Conservation (phyloP, 148 eudicot species). For the Euryodendron excelsum region DNA sequence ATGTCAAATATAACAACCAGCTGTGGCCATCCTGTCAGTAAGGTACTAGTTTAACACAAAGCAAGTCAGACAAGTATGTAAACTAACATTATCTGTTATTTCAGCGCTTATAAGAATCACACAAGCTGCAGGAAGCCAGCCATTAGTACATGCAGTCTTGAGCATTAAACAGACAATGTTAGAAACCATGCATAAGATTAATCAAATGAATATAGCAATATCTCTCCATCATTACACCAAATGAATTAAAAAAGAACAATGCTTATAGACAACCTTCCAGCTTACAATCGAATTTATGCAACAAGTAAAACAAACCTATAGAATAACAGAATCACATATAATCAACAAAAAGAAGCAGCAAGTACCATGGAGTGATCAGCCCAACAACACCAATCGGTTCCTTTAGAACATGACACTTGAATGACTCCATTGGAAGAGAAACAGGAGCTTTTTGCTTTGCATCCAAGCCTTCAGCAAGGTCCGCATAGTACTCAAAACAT, state of each 20-base stretch:
- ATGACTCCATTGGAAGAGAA: conserved; percentile 79
- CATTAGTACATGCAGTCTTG: background rate
- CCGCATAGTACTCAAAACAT: conserved; percentile 93
- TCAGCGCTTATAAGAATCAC: too few relatives aligned
- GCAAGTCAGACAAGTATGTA: background rate
- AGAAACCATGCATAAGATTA: background rate
- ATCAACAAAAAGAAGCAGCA: conserved; percentile 10
- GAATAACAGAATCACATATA: background rate
- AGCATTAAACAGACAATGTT: background rate
- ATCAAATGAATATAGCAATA: background rate
- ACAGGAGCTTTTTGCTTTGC: conserved; percentile 78
- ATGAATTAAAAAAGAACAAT: background rate
- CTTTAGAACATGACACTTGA: conserved; percentile 75
- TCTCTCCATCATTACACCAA: too few relatives aligned
- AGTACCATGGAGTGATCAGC: conserved; percentile 95
- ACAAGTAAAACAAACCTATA: background rate
- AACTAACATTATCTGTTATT: too few relatives aligned
- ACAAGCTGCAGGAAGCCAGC: too few relatives aligned
- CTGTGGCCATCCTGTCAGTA: background rate
- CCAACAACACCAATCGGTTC: conserved; percentile 97
- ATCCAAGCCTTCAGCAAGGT: conserved; percentile 91
- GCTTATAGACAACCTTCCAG: background rate
- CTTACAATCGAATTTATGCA: background rate
- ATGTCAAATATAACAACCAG: conserved; percentile 4
- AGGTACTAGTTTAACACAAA: background rate